Evolutionary conservation across 768 basidiomycete species (phyloP).

Genomic region (Tephrocybe sp.): DNA sequence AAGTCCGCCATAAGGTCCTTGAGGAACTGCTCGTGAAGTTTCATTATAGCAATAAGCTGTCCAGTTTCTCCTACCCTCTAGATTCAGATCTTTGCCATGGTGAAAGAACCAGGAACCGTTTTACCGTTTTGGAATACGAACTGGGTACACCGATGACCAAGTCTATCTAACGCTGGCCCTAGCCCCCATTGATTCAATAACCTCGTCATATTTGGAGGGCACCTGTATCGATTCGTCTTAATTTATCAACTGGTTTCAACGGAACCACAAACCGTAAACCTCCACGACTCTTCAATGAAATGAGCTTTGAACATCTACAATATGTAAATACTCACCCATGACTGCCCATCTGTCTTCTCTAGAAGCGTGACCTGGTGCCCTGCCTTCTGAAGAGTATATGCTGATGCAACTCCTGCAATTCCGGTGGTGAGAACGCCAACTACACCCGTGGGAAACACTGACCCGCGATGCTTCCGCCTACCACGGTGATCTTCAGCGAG

Average conservation of each 20-base stretch:
- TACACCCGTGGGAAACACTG: slow-evolving; percentile 5
- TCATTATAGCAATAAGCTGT: slow-evolving; percentile 41
- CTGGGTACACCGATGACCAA: slow-evolving; percentile 32
- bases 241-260: not conserved
- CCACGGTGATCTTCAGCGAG: slow-evolving; percentile 37
- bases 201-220: slow-evolving; percentile 59
- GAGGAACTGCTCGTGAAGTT: slow-evolving; percentile 48
- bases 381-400: slow-evolving; percentile 51
- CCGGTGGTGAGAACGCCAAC: not conserved
- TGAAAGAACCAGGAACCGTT: not conserved
- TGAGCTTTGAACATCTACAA: not conserved
- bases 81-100: not conserved
- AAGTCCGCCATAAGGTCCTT: slow-evolving; percentile 36
- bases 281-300: slow-evolving; percentile 34
- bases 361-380: slow-evolving; percentile 64
- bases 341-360: slow-evolving; percentile 45
- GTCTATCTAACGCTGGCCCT: slow-evolving; percentile 38
- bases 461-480: slow-evolving; percentile 47
- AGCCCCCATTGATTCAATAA: slow-evolving; percentile 58
- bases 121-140: slow-evolving; percentile 29
- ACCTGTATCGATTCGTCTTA: slow-evolving; percentile 19
- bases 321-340: slow-evolving; percentile 31
- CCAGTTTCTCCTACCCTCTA: slow-evolving; percentile 39
- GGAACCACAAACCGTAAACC: slow-evolving; percentile 36
- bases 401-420: slow-evolving; percentile 49